phyloP scores from a whole-genome alignment of 768 basidiomycete species.

The Suillus placidus region DNA sequence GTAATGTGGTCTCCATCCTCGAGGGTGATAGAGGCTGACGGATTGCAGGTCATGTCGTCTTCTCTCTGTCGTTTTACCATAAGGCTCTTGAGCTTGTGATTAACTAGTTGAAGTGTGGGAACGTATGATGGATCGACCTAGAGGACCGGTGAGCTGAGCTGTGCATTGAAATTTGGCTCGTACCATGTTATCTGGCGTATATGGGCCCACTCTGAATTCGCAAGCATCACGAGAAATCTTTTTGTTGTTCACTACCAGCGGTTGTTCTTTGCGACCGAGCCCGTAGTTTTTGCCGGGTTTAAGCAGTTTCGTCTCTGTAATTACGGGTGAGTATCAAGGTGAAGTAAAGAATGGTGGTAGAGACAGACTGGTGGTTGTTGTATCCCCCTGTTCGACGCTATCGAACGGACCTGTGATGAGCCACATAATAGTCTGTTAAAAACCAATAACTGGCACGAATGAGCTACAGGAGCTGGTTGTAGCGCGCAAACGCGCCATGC shows the following conservation, averaged over 20 bases:
- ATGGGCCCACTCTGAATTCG: conserved; percentile 56
- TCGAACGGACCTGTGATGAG: conserved; percentile 58
- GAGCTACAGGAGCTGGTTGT: not conserved
- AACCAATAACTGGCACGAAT: not conserved
- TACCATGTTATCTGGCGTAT: conserved; percentile 57
- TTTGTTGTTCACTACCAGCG: conserved; percentile 56
- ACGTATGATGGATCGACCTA: conserved; percentile 53
- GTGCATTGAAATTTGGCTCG: conserved; percentile 26
- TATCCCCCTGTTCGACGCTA: conserved; percentile 37
- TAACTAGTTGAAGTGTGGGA: conserved; percentile 52
- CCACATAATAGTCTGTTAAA: conserved; percentile 46
- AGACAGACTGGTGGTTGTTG: conserved; percentile 43
- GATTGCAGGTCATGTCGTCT: conserved; percentile 37
- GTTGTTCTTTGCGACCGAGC: conserved; percentile 59
- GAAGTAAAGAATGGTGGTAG: not conserved
- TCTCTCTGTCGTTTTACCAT: conserved; percentile 42
- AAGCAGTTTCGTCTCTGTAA: conserved; percentile 55
- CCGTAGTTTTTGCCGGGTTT: conserved; percentile 58
- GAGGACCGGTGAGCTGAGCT: not conserved
- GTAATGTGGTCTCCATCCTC: conserved; percentile 56
- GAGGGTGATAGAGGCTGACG: conserved; percentile 43
- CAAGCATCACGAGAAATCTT: conserved; percentile 69
- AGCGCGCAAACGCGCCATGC: conserved; percentile 5
- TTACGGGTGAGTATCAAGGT: conserved; percentile 1
- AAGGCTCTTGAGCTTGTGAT: conserved; percentile 51